These are phyloP conservation scores for Aureobasidium sp. DNA, from an alignment of 2,329 filamentous ascomycete genomes.

Conservation along the genomic window DNA sequence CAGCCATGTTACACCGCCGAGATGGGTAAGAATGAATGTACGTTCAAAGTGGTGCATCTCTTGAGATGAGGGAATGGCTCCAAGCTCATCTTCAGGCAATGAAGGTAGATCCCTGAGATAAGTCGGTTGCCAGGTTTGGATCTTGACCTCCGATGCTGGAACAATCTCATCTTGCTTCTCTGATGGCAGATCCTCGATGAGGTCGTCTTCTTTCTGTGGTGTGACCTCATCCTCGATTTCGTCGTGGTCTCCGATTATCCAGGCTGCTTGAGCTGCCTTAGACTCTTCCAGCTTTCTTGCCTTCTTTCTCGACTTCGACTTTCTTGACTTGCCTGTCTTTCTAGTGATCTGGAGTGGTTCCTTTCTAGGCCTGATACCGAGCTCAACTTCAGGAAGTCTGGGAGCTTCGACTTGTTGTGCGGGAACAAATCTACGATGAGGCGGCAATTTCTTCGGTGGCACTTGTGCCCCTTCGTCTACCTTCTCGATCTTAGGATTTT, in stretches of 20 bases:
- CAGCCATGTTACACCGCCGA: conserved; percentile 35
- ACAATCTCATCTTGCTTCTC: not conserved
- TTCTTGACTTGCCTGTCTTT: not conserved
- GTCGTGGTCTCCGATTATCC: not conserved
- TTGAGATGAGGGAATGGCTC: conserved; percentile 21
- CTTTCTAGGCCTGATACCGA: too few species aligned
- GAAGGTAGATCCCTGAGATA: conserved; percentile 29
- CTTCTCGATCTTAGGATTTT: not conserved
- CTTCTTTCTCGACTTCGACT: not conserved
- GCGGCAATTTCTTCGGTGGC: not conserved
- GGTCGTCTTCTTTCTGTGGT: not conserved
- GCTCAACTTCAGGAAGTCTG: not conserved
- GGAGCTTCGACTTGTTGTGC: conserved; percentile 16
- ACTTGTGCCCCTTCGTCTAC: not conserved
- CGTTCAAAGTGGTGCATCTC: conserved; percentile 31
- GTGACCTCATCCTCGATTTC: not conserved
- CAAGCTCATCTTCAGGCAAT: conserved; percentile 15
- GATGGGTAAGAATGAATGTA: conserved; percentile 31
- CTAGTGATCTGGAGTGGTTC: too few species aligned
- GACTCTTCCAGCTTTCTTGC: not conserved
- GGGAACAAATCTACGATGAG: conserved; percentile 8
- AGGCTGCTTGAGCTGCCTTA: not conserved
- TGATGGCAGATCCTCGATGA: not conserved
- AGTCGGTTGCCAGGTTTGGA: conserved; percentile 32
- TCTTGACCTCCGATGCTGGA: not conserved